phyloP scores from a whole-genome alignment of 83 land plant genomes.

The Picea mariana region DNA sequence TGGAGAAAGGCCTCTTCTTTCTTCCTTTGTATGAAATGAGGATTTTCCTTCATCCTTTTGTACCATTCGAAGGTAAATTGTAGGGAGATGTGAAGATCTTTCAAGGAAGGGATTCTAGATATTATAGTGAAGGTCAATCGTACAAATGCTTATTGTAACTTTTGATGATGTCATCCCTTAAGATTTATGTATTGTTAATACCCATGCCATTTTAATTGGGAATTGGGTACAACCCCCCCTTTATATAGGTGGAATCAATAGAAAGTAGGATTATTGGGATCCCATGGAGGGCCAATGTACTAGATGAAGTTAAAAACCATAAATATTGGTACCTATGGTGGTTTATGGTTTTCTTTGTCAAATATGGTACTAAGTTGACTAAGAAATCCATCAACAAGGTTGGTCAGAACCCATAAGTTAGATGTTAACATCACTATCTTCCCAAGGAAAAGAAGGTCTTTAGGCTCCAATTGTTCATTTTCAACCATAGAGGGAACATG shows the following conservation, averaged over 20 bases:
- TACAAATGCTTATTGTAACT: neutral
- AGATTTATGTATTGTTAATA: no score
- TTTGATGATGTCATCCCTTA: neutral
- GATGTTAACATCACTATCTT: neutral
- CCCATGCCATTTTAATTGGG: neutral
- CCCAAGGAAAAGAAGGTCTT: no score
- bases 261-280: neutral
- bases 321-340: neutral
- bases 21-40: no score
- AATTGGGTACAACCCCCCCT: neutral
- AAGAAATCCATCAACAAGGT: neutral
- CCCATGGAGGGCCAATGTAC: neutral
- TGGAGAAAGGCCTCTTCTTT: no score
- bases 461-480: no score
- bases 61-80: neutral
- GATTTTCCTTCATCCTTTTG: neutral
- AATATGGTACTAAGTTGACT: neutral
- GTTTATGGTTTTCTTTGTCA: neutral
- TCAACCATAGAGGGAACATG: no score
- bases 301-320: neutral
- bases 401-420: neutral
- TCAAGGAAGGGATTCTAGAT: neutral
- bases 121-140: neutral
- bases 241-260: neutral
- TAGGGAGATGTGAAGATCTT: neutral